Evolutionary conservation across 352 stramenopile species (phyloP), one percentile per base, ranked within the genome.

Genomic region (Pythium phragmitis): DNA sequence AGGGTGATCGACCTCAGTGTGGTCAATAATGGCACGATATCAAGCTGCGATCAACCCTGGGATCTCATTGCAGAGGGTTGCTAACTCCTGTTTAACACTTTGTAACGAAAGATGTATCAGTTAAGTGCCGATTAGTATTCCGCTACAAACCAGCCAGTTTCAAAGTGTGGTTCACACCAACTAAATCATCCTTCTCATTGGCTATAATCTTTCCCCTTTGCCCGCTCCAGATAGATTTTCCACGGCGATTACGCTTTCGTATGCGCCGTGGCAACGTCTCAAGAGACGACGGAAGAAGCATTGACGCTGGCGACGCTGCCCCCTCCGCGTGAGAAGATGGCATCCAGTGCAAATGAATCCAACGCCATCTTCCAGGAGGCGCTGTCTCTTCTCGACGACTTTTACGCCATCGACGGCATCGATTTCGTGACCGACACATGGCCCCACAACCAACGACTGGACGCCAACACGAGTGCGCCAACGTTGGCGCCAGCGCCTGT

Each of bases 381-480:
- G 46, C 61, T 68, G 2, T 58, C 61, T n/a, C 45, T 68, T 47
- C 61, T 68, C 33, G 61, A 68, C 37, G 61, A 68, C 23, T 68
- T 62, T 30, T 68, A 68, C 53, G 46, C 51, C 19, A 42, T 62
- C 51, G 61, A 68, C 19, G 61, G 52, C 34, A 57, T 68, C 45
- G 61, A 68, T 17, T 53, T 68, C 34, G 45, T 62, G 26, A 43
- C 61, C 16, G 61, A 67, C 21, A n/a, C 36, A 17, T 56, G 43
- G 51, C 47, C 19, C 37, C 37, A 17, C 37, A 16, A 42, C 37
- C 37, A 19, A 23, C 17, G 39, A 23, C 11, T 26, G 5, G 23
- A 17, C 19, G 12, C 54, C 41, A 9, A 6, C 14, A 4, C 54
- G 11, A 53, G 21, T 26, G 47, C 28, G 11, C 47, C 47, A 53